Base-by-base conservation (phyloP, 1,284 basidiomycete genomes). In the Leccinum olivaceoglutinosum region DNA sequence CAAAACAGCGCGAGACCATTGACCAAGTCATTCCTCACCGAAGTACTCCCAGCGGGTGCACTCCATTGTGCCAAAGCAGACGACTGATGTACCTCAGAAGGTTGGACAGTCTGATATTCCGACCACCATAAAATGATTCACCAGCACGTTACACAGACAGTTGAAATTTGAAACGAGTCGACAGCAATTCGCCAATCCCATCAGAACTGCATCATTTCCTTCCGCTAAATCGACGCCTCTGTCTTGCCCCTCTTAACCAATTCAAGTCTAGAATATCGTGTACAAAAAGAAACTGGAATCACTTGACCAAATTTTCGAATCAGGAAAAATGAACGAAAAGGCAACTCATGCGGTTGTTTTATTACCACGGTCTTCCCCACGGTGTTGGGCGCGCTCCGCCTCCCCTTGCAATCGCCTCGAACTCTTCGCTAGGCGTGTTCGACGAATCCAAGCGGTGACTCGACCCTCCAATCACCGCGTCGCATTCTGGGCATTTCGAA, bases 401-500 rank as follows among this genome's bases (percentile, higher is more conserved):
- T 67, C 66, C 64, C 67, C 60, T 65, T 3, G 81, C 74, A 55
- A 85, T 64, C 0, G 71, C 66, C 60, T 84, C 83, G 32, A 83
- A 79, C 21, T 85, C 82, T 5, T 58, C 61, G 4, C 75, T 80
- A 2, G 73, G 75, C 2, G 71, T 73, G 68, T 88, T 88, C 12
- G 75, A 73, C 0, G 63, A 2, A 69, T 80, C 60, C 53, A 86
- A 67, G 16, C 2, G 65, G 64, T 87, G 83, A 39, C 56, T 9
- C 0, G 62, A 63, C 4, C 86, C 86, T 39, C 86, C 86, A 62
- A 87, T 82, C 0, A 60, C 58, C 5, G 75, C 82, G 12, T 78
- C 76, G 67, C 85, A 88, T 68, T 88, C 86, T 0, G 81, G 80
- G 64, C 86, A 87, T 5, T 21, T 66, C 4, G 79, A 69, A 3